Evolutionary conservation across 2,329 filamentous ascomycete species (phyloP).

Genomic region (Neurospora sp.): DNA sequence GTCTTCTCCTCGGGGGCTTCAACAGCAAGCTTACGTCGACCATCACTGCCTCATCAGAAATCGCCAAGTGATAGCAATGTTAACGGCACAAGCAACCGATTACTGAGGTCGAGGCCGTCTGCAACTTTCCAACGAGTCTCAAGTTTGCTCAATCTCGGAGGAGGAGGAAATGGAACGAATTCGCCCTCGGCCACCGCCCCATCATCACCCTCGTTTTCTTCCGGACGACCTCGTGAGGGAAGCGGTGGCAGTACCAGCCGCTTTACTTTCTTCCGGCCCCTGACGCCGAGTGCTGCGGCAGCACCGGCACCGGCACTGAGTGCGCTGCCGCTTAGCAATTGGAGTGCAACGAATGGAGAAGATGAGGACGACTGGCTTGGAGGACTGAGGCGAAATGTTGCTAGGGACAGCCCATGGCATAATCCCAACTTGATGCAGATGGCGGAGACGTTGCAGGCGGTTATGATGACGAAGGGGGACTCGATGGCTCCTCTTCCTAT

Average conservation of each 20-base stretch:
- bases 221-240: background rate
- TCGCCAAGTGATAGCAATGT: background rate
- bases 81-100: background rate
- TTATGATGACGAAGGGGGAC: constrained; percentile 29
- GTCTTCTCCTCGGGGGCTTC: background rate
- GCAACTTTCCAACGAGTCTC: constrained; percentile 5
- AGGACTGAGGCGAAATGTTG: background rate
- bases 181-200: background rate
- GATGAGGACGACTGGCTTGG: background rate
- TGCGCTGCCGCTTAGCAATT: constrained; percentile 1
- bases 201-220: background rate
- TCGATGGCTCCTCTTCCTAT: constrained; percentile 26
- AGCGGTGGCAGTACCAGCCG: background rate
- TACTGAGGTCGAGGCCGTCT: constrained; percentile 1
- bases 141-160: constrained; percentile 3
- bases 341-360: background rate
- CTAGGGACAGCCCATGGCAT: constrained; percentile 20
- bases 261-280: background rate
- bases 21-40: constrained; percentile 5
- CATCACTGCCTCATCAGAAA: background rate
- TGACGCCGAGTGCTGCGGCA: background rate
- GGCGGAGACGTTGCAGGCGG: constrained; percentile 32
- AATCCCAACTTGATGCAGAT: constrained; percentile 35
- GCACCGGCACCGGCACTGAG: constrained; percentile 4
- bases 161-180: background rate